phyloP scores from a whole-genome alignment of 805 yeast species.

The Lipomyces sp. region DNA sequence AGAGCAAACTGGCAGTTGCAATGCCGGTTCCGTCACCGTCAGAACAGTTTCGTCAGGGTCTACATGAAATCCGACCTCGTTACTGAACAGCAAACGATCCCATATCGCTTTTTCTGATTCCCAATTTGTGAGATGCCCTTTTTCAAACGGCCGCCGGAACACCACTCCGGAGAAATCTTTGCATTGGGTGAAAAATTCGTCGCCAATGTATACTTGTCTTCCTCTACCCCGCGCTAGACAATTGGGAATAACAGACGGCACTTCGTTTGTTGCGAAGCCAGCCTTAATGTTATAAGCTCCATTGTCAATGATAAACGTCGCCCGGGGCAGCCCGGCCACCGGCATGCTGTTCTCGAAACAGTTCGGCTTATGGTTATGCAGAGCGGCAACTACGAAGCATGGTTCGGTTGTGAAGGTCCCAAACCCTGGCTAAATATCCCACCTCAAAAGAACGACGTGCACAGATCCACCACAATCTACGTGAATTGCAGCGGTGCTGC shows the following conservation, averaged over 20 bases:
- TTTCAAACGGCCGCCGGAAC: constrained; percentile 81
- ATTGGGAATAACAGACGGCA: constrained; percentile 58
- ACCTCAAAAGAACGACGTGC: neutral
- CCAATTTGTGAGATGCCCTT: constrained; percentile 91
- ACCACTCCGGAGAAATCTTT: constrained; percentile 75
- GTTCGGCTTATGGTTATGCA: neutral
- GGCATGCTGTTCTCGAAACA: constrained; percentile 8
- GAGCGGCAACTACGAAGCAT: neutral
- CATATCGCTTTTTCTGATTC: constrained; percentile 85
- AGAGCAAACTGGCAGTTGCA: constrained; percentile 78
- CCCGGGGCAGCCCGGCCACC: constrained; percentile 16
- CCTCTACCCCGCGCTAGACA: constrained; percentile 76
- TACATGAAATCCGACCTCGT: constrained; percentile 42
- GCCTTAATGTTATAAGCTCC: constrained; percentile 84
- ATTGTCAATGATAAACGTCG: constrained; percentile 73
- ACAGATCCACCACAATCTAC: neutral
- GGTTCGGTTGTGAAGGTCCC: neutral
- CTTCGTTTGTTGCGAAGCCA: constrained; percentile 52
- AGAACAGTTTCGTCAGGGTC: constrained; percentile 56
- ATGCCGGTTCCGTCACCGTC: constrained; percentile 78
- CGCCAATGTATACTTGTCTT: constrained; percentile 73
- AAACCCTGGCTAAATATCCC: neutral
- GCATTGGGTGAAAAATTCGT: constrained; percentile 60
- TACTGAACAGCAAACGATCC: constrained; percentile 73
- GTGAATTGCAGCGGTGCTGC: too few species aligned